These are phyloP conservation scores for Hamamelis virginiana DNA, from an alignment of 164 flowering plant species.

Conservation along the genomic window DNA sequence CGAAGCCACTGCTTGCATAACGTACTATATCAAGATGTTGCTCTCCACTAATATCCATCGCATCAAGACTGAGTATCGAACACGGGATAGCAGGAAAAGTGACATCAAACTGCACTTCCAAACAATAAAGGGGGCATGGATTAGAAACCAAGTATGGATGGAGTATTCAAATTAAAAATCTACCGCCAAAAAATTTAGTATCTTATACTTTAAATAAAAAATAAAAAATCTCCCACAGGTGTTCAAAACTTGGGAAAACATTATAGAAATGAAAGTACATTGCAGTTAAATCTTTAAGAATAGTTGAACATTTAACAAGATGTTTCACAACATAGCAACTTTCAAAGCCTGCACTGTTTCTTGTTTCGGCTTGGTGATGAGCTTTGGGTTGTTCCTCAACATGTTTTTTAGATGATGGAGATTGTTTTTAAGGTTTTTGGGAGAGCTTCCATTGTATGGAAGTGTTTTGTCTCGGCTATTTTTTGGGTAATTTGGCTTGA, in stretches of 20 bases:
- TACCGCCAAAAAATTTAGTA: background rate
- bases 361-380: too few relatives aligned
- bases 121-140: background rate
- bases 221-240: background rate
- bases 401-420: too few relatives aligned
- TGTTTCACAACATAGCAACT: background rate
- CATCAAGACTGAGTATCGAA: constrained; percentile 72
- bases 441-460: too few relatives aligned
- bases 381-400: too few relatives aligned
- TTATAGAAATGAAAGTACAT: background rate
- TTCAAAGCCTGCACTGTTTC: background rate
- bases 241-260: too few relatives aligned
- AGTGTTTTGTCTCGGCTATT: too few relatives aligned
- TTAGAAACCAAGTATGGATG: background rate
- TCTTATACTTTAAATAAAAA: too few relatives aligned
- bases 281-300: background rate
- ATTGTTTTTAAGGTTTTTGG: too few relatives aligned
- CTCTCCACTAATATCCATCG: constrained; percentile 88
- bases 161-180: background rate
- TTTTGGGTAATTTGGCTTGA: too few relatives aligned
- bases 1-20: background rate
- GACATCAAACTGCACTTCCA: constrained; percentile 73
- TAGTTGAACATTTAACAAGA: background rate
- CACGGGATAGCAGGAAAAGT: constrained; percentile 77
- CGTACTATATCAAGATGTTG: constrained; percentile 80